phyloP scores from a whole-genome alignment of 2,329 filamentous ascomycete genomes.

The Pleurostoma richardsiae region DNA sequence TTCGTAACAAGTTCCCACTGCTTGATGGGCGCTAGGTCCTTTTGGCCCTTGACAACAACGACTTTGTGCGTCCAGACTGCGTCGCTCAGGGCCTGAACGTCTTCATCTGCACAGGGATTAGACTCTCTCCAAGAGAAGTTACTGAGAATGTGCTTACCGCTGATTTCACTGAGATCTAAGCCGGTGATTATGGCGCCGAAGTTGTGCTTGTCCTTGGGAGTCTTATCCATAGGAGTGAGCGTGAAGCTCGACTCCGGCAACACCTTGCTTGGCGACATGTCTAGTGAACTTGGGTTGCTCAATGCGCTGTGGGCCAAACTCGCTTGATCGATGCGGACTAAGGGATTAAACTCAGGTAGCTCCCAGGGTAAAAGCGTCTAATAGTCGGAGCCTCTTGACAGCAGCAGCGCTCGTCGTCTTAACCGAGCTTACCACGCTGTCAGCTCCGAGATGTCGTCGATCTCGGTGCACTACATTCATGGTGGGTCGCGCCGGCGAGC shows the following conservation, averaged over 20 bases:
- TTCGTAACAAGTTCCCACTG: conserved; percentile 39
- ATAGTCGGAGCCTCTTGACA: too few species aligned
- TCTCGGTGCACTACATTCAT: too few species aligned
- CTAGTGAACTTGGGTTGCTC: too few species aligned
- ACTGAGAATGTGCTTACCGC: conserved; percentile 12
- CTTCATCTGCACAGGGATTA: conserved; percentile 20
- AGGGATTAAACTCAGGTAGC: too few species aligned
- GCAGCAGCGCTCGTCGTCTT: too few species aligned
- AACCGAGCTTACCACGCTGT: too few species aligned
- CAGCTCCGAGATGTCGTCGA: too few species aligned
- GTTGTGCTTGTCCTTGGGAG: conserved; percentile 26
- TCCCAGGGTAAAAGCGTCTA: too few species aligned
- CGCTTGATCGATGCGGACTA: too few species aligned
- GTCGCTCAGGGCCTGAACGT: conserved; percentile 27
- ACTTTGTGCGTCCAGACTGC: conserved; percentile 38
- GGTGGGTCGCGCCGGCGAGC: too few species aligned
- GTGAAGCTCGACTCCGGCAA: conserved; percentile 32
- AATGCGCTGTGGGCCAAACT: too few species aligned
- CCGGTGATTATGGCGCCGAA: conserved; percentile 28
- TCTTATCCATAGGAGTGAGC: conserved; percentile 20
- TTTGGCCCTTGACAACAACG: conserved; percentile 35
- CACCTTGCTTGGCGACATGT: conserved; percentile 13
- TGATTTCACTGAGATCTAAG: conserved; percentile 29
- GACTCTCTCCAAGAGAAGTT: not conserved
- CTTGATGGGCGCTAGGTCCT: conserved; percentile 31